phyloP scores from a whole-genome alignment of 2,329 filamentous ascomycete species.

The Ramularia endophylla region DNA sequence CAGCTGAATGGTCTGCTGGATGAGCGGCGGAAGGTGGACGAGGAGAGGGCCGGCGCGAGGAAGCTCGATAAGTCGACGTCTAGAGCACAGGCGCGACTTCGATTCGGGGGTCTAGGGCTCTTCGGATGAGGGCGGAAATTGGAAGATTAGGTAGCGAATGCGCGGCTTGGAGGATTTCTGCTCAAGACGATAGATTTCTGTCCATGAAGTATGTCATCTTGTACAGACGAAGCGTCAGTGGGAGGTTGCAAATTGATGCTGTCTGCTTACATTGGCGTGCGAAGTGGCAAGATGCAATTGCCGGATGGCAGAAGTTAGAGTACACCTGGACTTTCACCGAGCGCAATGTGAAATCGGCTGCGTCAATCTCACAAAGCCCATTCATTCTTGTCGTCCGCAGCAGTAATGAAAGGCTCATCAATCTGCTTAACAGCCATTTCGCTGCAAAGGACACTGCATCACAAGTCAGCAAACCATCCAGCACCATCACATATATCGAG shows the following conservation, averaged over 20 bases:
- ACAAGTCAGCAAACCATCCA: slow-evolving; percentile 34
- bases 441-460: slow-evolving; percentile 71
- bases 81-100: too few species aligned
- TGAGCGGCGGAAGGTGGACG: not conserved
- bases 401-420: slow-evolving; percentile 81
- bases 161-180: too few species aligned
- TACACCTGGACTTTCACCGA: too few species aligned
- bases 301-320: slow-evolving; percentile 1
- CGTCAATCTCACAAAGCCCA: slow-evolving; percentile 63
- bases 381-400: slow-evolving; percentile 67
- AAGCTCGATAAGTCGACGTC: too few species aligned
- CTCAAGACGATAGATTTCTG: too few species aligned
- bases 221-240: too few species aligned
- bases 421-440: slow-evolving; percentile 93
- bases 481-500: not conserved
- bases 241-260: too few species aligned
- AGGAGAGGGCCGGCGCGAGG: not conserved
- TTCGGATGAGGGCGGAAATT: too few species aligned
- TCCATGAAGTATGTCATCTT: too few species aligned
- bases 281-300: not conserved
- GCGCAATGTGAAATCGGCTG: too few species aligned
- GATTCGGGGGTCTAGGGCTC: too few species aligned
- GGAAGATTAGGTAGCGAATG: too few species aligned
- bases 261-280: not conserved
- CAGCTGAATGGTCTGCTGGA: not conserved